Conservation (phyloP, 306 rosid species). For the Clitoria ternatea region DNA sequence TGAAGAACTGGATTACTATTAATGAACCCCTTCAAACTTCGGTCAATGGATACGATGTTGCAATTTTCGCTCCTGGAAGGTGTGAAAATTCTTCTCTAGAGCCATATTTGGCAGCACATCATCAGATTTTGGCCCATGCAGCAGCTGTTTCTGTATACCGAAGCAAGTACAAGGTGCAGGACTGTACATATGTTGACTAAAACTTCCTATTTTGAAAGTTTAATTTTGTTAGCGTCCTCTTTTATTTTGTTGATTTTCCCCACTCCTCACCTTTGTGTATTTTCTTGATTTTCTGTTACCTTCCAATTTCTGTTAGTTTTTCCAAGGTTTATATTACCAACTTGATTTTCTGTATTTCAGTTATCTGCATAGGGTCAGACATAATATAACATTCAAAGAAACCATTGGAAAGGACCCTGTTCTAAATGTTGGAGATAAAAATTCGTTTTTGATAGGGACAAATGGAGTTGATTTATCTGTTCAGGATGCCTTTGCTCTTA, state of each 20-base stretch:
- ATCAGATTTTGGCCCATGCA: conserved; percentile 90
- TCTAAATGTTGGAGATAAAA: not conserved
- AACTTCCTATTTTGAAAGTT: not conserved
- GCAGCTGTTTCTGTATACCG: conserved; percentile 66
- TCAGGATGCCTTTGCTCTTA: not conserved
- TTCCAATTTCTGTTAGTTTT: not conserved
- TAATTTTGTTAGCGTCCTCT: not conserved
- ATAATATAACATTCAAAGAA: not conserved
- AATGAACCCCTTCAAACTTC: conserved; percentile 94
- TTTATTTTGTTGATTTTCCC: not conserved
- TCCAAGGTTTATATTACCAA: not conserved
- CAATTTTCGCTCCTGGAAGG: conserved; percentile 80
- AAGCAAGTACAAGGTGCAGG: conserved; percentile 73
- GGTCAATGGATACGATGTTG: conserved; percentile 62
- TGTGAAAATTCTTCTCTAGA: conserved; percentile 48
- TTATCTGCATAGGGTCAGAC: not conserved
- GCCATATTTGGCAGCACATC: conserved; percentile 78
- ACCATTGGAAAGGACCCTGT: not conserved
- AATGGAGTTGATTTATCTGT: not conserved
- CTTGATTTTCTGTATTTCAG: not conserved
- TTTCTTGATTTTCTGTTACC: conserved; percentile 11
- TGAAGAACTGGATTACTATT: conserved; percentile 79
- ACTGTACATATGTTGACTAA: not conserved
- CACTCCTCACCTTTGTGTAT: not conserved
- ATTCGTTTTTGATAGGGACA: not conserved